Percentiles rank a stretch among this genome's conserved stretches.
These are phyloP conservation scores for Eucalyptus polybractea DNA, from an alignment of 345 rosid species.

Conservation along the genomic window DNA sequence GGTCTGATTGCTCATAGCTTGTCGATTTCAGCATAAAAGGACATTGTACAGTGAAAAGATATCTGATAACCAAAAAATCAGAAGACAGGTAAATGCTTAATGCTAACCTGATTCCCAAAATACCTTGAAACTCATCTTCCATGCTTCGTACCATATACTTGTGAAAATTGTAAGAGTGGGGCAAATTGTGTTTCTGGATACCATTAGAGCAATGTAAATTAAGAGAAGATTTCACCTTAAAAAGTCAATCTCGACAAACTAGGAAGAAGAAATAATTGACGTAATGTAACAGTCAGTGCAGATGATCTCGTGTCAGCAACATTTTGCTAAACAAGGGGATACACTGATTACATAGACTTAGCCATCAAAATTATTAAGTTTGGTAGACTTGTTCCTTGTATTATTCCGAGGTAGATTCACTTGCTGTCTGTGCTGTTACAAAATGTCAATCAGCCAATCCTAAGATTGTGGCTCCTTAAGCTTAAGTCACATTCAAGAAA, in stretches of 20 bases:
- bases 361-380: neutral
- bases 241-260: neutral
- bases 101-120: conserved; percentile 73
- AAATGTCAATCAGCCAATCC: neutral
- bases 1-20: neutral
- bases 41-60: neutral
- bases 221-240: neutral
- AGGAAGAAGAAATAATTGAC: neutral
- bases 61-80: neutral
- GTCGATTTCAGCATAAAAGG: neutral
- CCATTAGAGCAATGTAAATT: neutral
- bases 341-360: neutral
- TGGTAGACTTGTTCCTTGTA: neutral
- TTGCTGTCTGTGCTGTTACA: neutral
- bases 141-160: conserved; percentile 89
- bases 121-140: conserved; percentile 99
- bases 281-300: neutral
- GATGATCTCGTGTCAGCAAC: neutral
- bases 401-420: neutral
- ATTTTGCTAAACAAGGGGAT: neutral
- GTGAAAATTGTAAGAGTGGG: conserved; percentile 78
- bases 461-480: neutral
- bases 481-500: neutral
- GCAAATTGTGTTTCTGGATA: conserved; percentile 78
- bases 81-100: neutral